These are phyloP conservation scores for Saccharum hybrid DNA, from an alignment of 202 grass and related monocot genomes.

Conservation along the genomic window DNA sequence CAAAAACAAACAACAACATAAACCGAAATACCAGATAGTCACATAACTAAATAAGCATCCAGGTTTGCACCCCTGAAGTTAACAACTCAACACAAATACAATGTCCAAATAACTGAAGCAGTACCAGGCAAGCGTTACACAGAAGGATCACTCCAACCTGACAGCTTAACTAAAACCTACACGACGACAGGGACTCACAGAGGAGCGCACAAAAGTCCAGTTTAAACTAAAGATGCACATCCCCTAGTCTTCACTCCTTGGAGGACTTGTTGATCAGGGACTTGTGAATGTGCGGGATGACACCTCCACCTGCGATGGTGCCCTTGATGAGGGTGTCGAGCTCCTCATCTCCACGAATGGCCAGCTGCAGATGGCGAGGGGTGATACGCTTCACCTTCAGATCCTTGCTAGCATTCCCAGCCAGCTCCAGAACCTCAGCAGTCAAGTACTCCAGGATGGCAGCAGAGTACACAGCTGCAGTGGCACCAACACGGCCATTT, in stretches of 20 bases:
- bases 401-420: slow-evolving; percentile 83
- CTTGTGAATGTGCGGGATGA: slow-evolving; percentile 86
- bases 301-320: slow-evolving; percentile 76
- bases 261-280: slow-evolving; percentile 88
- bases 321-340: slow-evolving; percentile 86
- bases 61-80: slow-evolving; percentile 35
- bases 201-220: slow-evolving; percentile 8
- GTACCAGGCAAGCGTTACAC: slow-evolving; percentile 52
- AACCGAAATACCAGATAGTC: neutral
- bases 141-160: slow-evolving; percentile 30
- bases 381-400: slow-evolving; percentile 87
- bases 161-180: slow-evolving; percentile 50
- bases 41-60: slow-evolving; percentile 34
- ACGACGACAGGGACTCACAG: slow-evolving; percentile 36
- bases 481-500: slow-evolving; percentile 72
- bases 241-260: slow-evolving; percentile 70
- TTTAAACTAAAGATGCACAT: slow-evolving; percentile 50
- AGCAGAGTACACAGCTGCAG: slow-evolving; percentile 68
- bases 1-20: neutral
- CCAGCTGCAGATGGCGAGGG: slow-evolving; percentile 76
- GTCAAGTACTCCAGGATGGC: slow-evolving; percentile 77
- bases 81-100: slow-evolving; percentile 35
- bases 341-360: slow-evolving; percentile 80
- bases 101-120: slow-evolving; percentile 41
- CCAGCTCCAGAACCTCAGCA: slow-evolving; percentile 60